Conservation (phyloP, 345 rosid genomes). For the Salix dunnii region DNA sequence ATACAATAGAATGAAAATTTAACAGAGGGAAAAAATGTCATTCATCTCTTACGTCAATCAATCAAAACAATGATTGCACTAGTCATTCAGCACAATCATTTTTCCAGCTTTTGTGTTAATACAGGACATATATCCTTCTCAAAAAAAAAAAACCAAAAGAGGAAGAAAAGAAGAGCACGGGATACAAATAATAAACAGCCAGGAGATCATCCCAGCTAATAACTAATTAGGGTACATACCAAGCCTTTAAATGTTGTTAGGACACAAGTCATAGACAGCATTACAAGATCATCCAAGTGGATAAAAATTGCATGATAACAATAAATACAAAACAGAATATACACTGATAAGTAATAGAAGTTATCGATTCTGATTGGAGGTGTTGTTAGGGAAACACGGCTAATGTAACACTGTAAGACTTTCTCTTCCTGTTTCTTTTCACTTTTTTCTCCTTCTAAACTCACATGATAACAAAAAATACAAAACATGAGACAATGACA, state of each 20-base stretch:
- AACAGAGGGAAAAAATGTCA: background rate
- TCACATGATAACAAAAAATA: background rate
- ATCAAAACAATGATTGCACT: background rate
- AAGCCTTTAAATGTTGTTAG: background rate
- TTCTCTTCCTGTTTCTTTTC: background rate
- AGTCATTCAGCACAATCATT: background rate
- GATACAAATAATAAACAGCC: background rate
- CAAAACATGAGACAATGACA: background rate
- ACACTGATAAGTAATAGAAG: background rate
- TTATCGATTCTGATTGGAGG: background rate
- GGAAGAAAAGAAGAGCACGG: background rate
- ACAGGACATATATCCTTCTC: background rate
- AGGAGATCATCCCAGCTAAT: background rate
- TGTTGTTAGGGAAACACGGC: background rate
- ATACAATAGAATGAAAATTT: background rate
- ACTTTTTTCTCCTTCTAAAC: background rate
- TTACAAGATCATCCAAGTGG: background rate
- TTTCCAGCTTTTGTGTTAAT: background rate
- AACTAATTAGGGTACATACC: background rate
- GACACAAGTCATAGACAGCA: background rate
- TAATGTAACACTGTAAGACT: background rate
- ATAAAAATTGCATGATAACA: background rate
- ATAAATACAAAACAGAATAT: background rate
- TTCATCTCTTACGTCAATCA: background rate
- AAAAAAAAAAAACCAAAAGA: background rate